Conservation (phyloP, 140 eudicot species). For the Stevia rebaudiana region DNA sequence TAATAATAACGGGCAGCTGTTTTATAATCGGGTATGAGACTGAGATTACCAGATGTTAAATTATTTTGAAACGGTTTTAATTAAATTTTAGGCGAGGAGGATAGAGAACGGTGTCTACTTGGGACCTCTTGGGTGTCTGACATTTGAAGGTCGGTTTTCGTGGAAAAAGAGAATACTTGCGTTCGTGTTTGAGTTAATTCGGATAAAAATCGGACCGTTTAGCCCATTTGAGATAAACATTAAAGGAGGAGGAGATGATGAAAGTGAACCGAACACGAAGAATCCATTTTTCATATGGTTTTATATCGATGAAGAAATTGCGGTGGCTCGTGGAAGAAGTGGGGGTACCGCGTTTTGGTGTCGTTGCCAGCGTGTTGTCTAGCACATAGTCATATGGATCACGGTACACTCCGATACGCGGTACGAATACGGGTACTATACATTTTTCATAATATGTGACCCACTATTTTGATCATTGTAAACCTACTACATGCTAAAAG, state of each 20-base stretch:
- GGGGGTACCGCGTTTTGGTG: slow-evolving; percentile 99
- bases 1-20: no score
- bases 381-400: background rate
- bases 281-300: slow-evolving; percentile 95
- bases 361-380: slow-evolving; percentile 52
- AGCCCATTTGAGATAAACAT: slow-evolving; percentile 60
- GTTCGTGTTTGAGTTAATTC: slow-evolving; percentile 62
- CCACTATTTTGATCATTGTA: no score
- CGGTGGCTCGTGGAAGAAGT: slow-evolving; percentile 95
- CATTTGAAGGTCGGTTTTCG: slow-evolving; percentile 87
- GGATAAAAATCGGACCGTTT: slow-evolving; percentile 74
- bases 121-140: slow-evolving; percentile 75
- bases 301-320: slow-evolving; percentile 85
- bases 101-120: slow-evolving; percentile 91
- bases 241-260: slow-evolving; percentile 61
- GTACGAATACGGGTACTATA: no score
- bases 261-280: slow-evolving; percentile 75
- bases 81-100: slow-evolving; percentile 66
- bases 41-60: background rate
- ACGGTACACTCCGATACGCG: no score
- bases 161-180: slow-evolving; percentile 95
- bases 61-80: background rate
- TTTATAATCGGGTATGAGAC: background rate
- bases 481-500: no score
- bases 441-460: no score